These are phyloP conservation scores for Aspergillus viridinutans DNA, from an alignment of 2,329 filamentous ascomycete genomes.

Conservation along the genomic window DNA sequence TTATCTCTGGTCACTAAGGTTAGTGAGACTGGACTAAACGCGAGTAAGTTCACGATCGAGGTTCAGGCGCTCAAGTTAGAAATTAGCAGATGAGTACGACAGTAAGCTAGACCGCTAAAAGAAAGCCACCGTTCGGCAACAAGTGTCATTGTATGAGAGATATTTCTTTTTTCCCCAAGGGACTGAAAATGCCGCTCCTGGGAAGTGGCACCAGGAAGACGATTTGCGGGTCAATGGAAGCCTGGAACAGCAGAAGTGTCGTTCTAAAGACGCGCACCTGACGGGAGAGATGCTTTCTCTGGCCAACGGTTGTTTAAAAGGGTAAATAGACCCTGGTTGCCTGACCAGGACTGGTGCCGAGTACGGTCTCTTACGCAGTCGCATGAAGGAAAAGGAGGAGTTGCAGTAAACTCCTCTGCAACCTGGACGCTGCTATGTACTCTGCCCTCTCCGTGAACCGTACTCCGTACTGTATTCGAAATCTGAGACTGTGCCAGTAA, in stretches of 20 bases:
- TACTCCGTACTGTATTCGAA: slow-evolving; percentile 6
- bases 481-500: neutral
- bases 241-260: slow-evolving; percentile 12
- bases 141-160: neutral
- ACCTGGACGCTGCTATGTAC: neutral
- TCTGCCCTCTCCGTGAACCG: neutral
- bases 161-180: neutral
- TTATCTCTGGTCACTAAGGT: neutral
- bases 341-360: slow-evolving; percentile 10
- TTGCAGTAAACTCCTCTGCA: neutral
- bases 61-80: neutral
- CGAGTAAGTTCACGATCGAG: neutral
- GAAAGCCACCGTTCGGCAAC: neutral
- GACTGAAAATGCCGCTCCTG: neutral
- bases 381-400: neutral
- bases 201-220: slow-evolving; percentile 18
- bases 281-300: slow-evolving; percentile 1
- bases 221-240: slow-evolving; percentile 18
- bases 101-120: neutral
- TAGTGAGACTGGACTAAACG: neutral
- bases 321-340: slow-evolving; percentile 17
- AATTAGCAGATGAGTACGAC: neutral
- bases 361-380: neutral
- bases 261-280: slow-evolving; percentile 1
- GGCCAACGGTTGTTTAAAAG: slow-evolving; percentile 18